Conservation (phyloP, 1,139 yeast genomes). For the Meyerozyma athensensis region DNA sequence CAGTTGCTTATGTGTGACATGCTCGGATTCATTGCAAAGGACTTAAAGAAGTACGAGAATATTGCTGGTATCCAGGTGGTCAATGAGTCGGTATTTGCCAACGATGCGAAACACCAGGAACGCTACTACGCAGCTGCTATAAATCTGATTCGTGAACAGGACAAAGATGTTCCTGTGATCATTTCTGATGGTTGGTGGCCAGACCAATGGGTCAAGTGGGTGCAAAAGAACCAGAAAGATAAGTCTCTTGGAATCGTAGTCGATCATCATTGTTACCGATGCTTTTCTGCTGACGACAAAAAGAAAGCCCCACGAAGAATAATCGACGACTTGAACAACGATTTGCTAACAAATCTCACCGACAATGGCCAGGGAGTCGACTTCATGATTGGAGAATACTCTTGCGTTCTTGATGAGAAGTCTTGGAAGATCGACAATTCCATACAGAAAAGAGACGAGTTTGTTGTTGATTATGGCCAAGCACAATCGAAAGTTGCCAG, state of each 20-base stretch:
- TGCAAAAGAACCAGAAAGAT: constrained; percentile 38
- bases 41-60: constrained; percentile 55
- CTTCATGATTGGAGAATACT: constrained; percentile 81
- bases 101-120: constrained; percentile 43
- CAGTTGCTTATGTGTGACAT: constrained; percentile 47
- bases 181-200: constrained; percentile 97
- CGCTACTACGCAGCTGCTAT: constrained; percentile 68
- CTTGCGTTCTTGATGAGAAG: constrained; percentile 75
- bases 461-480: constrained; percentile 36
- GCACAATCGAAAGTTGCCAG: constrained; percentile 40
- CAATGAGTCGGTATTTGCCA: constrained; percentile 72
- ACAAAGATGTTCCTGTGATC: constrained; percentile 59
- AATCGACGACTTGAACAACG: constrained; percentile 49
- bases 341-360: constrained; percentile 48
- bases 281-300: constrained; percentile 76
- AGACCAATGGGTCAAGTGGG: constrained; percentile 70
- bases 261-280: constrained; percentile 83
- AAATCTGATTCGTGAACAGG: constrained; percentile 52
- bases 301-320: constrained; percentile 60
- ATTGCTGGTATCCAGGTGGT: constrained; percentile 79
- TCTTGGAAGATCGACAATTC: constrained; percentile 62
- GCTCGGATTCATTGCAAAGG: constrained; percentile 58
- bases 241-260: constrained; percentile 58
- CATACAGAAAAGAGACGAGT: constrained; percentile 37
- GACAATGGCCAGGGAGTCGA: constrained; percentile 54